phyloP scores from a whole-genome alignment of 768 basidiomycete species.

The Lentinus tigrinus region DNA sequence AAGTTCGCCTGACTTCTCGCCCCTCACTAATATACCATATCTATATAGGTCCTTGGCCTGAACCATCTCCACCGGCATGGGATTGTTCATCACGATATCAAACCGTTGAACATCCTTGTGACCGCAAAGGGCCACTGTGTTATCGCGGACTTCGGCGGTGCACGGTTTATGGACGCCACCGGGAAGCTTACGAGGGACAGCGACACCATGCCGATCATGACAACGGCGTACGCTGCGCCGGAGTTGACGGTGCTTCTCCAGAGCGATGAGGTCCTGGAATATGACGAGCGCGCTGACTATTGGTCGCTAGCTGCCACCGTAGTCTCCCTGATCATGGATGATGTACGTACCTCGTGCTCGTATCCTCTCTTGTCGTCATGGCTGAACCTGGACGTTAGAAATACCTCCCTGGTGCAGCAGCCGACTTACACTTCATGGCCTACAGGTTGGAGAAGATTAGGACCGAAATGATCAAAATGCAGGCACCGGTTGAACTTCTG shows the following conservation, averaged over 20 bases:
- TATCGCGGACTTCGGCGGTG: constrained; percentile 59
- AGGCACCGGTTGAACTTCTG: not conserved
- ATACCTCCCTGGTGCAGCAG: not conserved
- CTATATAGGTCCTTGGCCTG: constrained; percentile 23
- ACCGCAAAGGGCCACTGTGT: constrained; percentile 38
- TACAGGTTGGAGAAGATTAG: not conserved
- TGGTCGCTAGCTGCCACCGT: constrained; percentile 49
- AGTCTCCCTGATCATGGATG: constrained; percentile 36
- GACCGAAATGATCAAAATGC: not conserved
- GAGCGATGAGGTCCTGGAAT: constrained; percentile 33
- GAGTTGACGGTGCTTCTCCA: constrained; percentile 12
- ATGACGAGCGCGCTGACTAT: constrained; percentile 47
- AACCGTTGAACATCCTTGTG: constrained; percentile 51
- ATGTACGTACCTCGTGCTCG: constrained; percentile 4
- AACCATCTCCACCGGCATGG: constrained; percentile 47
- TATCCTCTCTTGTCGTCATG: not conserved
- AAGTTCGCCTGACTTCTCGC: not conserved
- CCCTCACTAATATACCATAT: not conserved
- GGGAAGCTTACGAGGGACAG: constrained; percentile 17
- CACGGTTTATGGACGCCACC: constrained; percentile 42
- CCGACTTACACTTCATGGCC: not conserved
- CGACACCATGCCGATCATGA: constrained; percentile 10
- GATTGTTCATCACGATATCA: constrained; percentile 58
- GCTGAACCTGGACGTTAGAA: not conserved
- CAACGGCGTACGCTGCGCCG: constrained; percentile 24